A percentile compares a stretch with the other conserved stretches of the same genome.
Evolutionary conservation across 371 early-diverging fungal genomes (phyloP).

Genomic region (Choanephora cucurbitarum): DNA sequence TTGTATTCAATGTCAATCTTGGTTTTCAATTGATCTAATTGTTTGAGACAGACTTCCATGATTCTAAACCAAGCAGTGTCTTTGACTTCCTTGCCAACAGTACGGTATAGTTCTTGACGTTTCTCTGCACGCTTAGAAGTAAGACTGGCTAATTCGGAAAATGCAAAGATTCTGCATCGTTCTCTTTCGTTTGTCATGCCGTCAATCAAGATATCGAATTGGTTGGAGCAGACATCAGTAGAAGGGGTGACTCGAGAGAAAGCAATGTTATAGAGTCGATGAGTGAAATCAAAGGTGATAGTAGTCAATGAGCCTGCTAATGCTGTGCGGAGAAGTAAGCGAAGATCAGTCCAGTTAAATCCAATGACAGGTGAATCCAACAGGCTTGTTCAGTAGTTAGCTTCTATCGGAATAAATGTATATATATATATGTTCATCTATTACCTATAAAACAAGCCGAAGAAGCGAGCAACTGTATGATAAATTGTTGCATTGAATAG

Average conservation of each 20-base stretch:
- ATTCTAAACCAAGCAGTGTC: slow-evolving; percentile 53
- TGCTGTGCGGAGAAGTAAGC: slow-evolving; percentile 41
- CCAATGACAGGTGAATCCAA: slow-evolving; percentile 43
- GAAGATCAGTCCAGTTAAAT: slow-evolving; percentile 48
- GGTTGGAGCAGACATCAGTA: slow-evolving; percentile 13
- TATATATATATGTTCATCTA: too few relatives aligned
- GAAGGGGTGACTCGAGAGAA: slow-evolving; percentile 10
- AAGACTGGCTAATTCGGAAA: slow-evolving; percentile 48
- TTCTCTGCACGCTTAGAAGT: slow-evolving; percentile 31
- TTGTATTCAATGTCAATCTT: slow-evolving; percentile 35
- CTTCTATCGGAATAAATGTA: too few relatives aligned
- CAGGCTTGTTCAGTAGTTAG: too few relatives aligned
- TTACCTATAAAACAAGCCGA: slow-evolving; percentile 33
- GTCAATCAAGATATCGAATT: slow-evolving; percentile 17
- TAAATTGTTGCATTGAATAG: slow-evolving; percentile 36
- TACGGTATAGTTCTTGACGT: slow-evolving; percentile 40
- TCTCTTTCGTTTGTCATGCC: slow-evolving; percentile 17
- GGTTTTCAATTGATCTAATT: slow-evolving; percentile 32
- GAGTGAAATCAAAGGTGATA: slow-evolving; percentile 40
- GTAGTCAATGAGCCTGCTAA: slow-evolving; percentile 39
- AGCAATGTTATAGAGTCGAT: slow-evolving; percentile 47
- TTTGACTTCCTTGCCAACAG: slow-evolving; percentile 30
- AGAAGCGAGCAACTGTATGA: slow-evolving; percentile 26
- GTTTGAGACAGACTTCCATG: slow-evolving; percentile 40
- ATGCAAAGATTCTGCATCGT: slow-evolving; percentile 38